phyloP scores from a whole-genome alignment of 305 asterid genomes.

The Fraxinus velutina region DNA sequence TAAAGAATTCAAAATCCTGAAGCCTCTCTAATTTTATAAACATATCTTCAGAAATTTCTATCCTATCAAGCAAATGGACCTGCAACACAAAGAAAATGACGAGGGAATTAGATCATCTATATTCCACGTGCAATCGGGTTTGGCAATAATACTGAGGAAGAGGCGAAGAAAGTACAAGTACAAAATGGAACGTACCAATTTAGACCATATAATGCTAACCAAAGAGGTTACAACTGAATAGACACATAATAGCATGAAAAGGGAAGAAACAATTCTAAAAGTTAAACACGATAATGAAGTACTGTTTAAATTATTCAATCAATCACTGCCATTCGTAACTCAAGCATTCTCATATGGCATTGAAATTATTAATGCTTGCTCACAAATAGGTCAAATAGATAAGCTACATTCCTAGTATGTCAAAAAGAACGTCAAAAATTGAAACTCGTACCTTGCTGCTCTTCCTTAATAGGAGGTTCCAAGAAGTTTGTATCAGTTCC shows the following conservation, averaged over 20 bases:
- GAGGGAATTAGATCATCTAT: background rate
- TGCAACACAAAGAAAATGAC: constrained; percentile 17
- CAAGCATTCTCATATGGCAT: constrained; percentile 28
- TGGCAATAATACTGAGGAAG: background rate
- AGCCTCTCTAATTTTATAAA: constrained; percentile 9
- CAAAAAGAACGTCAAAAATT: background rate
- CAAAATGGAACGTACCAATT: background rate
- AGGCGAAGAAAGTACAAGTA: background rate
- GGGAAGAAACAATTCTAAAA: background rate
- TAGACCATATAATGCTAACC: background rate
- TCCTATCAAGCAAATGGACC: constrained; percentile 21
- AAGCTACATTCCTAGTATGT: background rate
- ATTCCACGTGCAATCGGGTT: background rate
- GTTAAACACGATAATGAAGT: background rate
- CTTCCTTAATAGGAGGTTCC: constrained; percentile 26
- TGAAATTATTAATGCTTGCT: constrained; percentile 32
- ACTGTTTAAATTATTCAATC: constrained; percentile 19
- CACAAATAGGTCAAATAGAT: constrained; percentile 2
- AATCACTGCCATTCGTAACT: constrained; percentile 29
- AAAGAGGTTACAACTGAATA: background rate
- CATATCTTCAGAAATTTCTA: constrained; percentile 23
- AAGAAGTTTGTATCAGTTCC: constrained; percentile 24
- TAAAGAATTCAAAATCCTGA: constrained; percentile 5
- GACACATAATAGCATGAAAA: background rate
- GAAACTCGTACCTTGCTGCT: constrained; percentile 28